These are phyloP conservation scores for Chaetoscypha palmicola DNA, from an alignment of 2,329 filamentous ascomycete genomes.

Conservation along the genomic window DNA sequence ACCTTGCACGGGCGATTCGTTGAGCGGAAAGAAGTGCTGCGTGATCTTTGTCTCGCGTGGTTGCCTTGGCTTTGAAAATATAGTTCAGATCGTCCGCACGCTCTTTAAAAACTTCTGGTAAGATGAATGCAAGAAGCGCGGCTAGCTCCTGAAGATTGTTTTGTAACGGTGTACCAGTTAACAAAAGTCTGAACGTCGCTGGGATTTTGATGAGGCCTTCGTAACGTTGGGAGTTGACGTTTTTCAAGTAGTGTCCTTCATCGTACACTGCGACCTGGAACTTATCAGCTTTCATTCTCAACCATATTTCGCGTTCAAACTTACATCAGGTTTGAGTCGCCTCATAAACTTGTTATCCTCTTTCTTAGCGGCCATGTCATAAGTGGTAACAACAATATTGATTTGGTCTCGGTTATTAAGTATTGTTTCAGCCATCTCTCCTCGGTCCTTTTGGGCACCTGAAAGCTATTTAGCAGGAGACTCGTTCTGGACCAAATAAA, in stretches of 20 bases:
- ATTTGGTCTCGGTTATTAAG: constrained; percentile 60
- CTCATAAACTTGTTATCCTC: constrained; percentile 58
- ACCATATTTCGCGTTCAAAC: constrained; percentile 5
- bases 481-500: neutral
- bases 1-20: constrained; percentile 77
- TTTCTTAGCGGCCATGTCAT: constrained; percentile 53
- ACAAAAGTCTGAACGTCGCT: constrained; percentile 75
- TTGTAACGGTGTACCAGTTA: constrained; percentile 86
- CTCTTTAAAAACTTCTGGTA: constrained; percentile 73
- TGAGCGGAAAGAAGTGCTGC: constrained; percentile 80
- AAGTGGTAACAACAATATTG: constrained; percentile 66
- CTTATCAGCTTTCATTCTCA: constrained; percentile 11
- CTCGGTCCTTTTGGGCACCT: constrained; percentile 60
- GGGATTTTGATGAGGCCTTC: constrained; percentile 69
- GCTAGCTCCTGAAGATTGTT: constrained; percentile 93
- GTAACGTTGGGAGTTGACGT: constrained; percentile 75
- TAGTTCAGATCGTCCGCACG: constrained; percentile 73
- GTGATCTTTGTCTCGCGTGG: constrained; percentile 70
- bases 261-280: constrained; percentile 61
- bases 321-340: constrained; percentile 45
- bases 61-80: constrained; percentile 89
- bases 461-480: constrained; percentile 18
- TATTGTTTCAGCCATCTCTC: constrained; percentile 57
- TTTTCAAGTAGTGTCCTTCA: constrained; percentile 91
- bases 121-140: constrained; percentile 86